These are phyloP conservation scores for Aquilaria agallochum DNA, from an alignment of 441 rosid species.

Conservation along the genomic window DNA sequence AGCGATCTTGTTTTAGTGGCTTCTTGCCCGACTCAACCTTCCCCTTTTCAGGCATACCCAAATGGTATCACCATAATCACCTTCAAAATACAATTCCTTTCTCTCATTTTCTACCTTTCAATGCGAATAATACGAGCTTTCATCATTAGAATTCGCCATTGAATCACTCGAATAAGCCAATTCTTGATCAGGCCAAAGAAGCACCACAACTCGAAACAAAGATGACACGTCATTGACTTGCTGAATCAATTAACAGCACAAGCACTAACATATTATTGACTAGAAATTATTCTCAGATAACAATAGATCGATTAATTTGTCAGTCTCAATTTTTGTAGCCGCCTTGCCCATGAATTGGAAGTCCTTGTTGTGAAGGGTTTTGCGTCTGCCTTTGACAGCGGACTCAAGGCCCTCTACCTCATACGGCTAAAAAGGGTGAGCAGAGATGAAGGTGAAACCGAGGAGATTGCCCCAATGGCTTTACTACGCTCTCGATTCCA, in stretches of 20 bases:
- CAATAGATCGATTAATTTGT: conserved; percentile 8
- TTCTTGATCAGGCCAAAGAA: background rate
- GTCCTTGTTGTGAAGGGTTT: conserved; percentile 69
- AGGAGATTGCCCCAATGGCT: no score
- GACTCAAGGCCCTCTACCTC: conserved; percentile 74
- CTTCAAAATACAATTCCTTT: conserved; percentile 31
- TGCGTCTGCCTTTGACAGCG: conserved; percentile 87
- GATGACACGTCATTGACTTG: no score
- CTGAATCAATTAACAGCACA: no score
- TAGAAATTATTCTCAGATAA: no score
- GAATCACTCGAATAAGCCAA: conserved; percentile 7
- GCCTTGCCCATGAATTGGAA: conserved; percentile 81
- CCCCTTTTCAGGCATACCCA: conserved; percentile 22
- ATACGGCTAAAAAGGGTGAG: conserved; percentile 32
- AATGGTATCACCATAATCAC: conserved; percentile 18
- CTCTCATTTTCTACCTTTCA: conserved; percentile 33
- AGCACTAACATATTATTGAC: no score
- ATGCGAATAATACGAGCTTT: conserved; percentile 38
- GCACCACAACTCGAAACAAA: no score
- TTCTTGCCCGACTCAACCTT: conserved; percentile 23
- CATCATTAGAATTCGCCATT: conserved; percentile 53
- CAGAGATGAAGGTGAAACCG: conserved; percentile 16
- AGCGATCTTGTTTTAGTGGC: conserved; percentile 27
- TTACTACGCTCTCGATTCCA: no score
- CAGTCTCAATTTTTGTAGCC: conserved; percentile 62